Evolutionary conservation across 495 filamentous ascomycete species (phyloP).

Genomic region (Endocarpon pusillum): DNA sequence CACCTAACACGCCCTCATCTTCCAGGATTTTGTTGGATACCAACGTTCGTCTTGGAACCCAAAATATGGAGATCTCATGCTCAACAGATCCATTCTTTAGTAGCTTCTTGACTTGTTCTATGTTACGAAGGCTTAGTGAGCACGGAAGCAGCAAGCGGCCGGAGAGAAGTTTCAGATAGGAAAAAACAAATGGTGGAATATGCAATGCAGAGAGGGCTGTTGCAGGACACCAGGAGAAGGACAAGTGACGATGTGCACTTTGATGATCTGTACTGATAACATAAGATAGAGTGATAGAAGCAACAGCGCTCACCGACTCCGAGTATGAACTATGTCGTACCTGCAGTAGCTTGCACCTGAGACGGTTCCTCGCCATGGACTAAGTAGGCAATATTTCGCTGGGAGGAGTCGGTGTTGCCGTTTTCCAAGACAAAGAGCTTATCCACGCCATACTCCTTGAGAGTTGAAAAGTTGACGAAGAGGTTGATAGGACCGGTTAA

Average conservation of each 20-base stretch:
- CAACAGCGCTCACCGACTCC: too few species aligned
- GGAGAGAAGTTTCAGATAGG: slow-evolving; percentile 9
- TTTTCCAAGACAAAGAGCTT: slow-evolving; percentile 92
- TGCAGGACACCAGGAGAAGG: too few species aligned
- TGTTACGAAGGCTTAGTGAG: too few species aligned
- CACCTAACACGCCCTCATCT: slow-evolving; percentile 81
- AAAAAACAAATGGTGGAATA: slow-evolving; percentile 6
- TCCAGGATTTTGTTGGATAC: slow-evolving; percentile 86
- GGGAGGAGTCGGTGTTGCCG: slow-evolving; percentile 77
- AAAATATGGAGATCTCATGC: slow-evolving; percentile 91
- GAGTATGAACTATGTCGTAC: too few species aligned
- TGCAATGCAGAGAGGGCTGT: too few species aligned
- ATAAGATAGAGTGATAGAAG: too few species aligned
- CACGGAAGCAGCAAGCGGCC: slow-evolving; percentile 9
- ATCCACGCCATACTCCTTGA: slow-evolving; percentile 90
- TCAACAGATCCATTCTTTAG: slow-evolving; percentile 69
- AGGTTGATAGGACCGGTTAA: slow-evolving; percentile 79
- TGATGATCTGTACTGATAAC: too few species aligned
- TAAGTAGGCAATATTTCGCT: slow-evolving; percentile 90
- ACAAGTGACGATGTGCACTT: too few species aligned
- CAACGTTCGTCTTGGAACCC: slow-evolving; percentile 78
- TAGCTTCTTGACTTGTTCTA: slow-evolving; percentile 83
- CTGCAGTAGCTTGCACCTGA: slow-evolving; percentile 68
- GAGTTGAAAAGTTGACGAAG: slow-evolving; percentile 80
- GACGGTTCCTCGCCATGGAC: slow-evolving; percentile 72